Evolutionary conservation across 345 rosid species (phyloP), one percentile per base, ranked within the genome.

Genomic region (Isatis tinctoria): DNA sequence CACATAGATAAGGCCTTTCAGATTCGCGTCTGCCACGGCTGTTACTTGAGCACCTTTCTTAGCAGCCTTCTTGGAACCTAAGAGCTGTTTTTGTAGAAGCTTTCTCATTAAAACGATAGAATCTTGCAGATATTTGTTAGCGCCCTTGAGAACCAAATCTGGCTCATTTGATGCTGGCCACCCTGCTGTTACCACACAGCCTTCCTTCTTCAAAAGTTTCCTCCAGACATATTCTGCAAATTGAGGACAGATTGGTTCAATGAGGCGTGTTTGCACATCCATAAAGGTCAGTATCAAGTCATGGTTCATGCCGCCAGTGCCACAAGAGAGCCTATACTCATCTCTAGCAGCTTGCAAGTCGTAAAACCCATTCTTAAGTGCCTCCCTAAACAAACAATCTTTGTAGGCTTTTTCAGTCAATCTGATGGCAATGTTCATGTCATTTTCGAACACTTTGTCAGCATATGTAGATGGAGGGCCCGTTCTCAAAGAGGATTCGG

Each of bases 341-440:
- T 94, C 97, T 78, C 97, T 82, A 54, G 96, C 97, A 64, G 96
- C 87, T 82, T 94, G 97, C 48, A 94, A 90, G 81, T 94, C 97
- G 74, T 91, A 92, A 73, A 90, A 88, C 17, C 98, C 98, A 64
- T 79, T 83, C 79, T 94, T 94, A 22, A 94, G 84, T 48, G 97
- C 98, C 79, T 93, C 98, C 56, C 97, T 82, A 74, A 94, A 91
- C 97, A 94, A 82, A 84, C 62, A 94, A 62, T 84, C 79, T 60
- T 72, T 66, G 70, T 88, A 94, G 47, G 80, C 78, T 69, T 88
- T 81, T 80, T 86, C 92, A n/a, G 97, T 88, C 83, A 76, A 76
- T 63, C 81, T 80, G 70, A 94, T 84, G 44, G 97, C 96, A 57
- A 94, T 82, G 65, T 92, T 85, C n/a, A 94, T 84, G 79, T 91